These are phyloP conservation scores for Oryza australiensis DNA, from an alignment of 176 grass and related monocot species.

Conservation along the genomic window DNA sequence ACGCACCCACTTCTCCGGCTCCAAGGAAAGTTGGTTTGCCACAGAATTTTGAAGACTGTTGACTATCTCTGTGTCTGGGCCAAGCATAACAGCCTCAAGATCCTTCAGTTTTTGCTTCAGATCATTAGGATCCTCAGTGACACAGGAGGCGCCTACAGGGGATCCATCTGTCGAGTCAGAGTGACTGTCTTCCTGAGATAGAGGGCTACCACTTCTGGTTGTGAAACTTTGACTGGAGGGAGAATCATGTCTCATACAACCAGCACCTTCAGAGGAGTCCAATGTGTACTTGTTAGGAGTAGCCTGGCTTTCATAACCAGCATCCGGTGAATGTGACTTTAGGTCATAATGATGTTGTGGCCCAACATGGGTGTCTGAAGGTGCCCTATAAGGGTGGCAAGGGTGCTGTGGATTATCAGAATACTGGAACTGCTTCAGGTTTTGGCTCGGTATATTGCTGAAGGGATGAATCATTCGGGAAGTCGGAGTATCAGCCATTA, in stretches of 20 bases:
- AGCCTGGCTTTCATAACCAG: constrained; percentile 31
- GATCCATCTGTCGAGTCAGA: constrained; percentile 46
- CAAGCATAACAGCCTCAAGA: constrained; percentile 83
- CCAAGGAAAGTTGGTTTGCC: constrained; percentile 34
- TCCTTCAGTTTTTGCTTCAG: constrained; percentile 75
- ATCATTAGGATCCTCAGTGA: constrained; percentile 72
- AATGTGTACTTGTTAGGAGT: constrained; percentile 44
- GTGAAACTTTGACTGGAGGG: constrained; percentile 49
- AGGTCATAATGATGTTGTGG: constrained; percentile 19
- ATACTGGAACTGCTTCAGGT: constrained; percentile 34
- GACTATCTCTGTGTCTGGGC: constrained; percentile 54
- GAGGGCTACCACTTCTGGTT: constrained; percentile 47
- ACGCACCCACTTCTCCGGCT: constrained; percentile 50
- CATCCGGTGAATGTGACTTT: constrained; percentile 41
- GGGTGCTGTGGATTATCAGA: constrained; percentile 21
- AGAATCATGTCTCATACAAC: constrained; percentile 39
- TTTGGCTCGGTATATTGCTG: constrained; percentile 37
- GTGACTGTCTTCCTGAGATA: constrained; percentile 50
- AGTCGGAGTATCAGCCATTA: constrained; percentile 48
- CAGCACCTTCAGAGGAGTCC: constrained; percentile 51
- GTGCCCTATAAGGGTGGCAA: constrained; percentile 23
- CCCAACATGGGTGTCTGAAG: constrained; percentile 7
- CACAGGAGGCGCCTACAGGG: constrained; percentile 72
- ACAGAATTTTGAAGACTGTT: constrained; percentile 46
- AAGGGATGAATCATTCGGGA: constrained; percentile 49